Conservation (phyloP, 805 yeast genomes). For the Sungouiozyma ichnusensis region DNA sequence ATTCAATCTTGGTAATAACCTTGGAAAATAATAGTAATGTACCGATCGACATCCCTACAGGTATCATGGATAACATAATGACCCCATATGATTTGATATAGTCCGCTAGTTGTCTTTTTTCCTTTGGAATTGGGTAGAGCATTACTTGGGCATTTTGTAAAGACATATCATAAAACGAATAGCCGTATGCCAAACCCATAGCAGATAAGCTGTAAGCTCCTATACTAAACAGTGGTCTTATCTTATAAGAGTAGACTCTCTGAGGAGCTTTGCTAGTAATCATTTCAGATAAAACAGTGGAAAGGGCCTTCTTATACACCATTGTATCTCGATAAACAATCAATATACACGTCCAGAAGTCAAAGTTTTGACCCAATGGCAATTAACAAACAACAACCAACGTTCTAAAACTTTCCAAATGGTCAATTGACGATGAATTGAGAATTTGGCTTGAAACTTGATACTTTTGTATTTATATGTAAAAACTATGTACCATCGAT, state of each 20-base stretch:
- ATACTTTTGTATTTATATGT: no score
- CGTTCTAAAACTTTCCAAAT: no score
- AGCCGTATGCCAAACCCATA: conserved; percentile 21
- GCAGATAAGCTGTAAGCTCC: conserved; percentile 13
- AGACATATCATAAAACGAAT: conserved; percentile 22
- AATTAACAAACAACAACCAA: no score
- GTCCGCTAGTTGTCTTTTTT: conserved; percentile 10
- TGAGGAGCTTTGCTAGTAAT: conserved; percentile 5
- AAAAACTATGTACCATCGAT: no score
- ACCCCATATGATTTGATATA: conserved; percentile 18
- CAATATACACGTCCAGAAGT: neutral
- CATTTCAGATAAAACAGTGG: conserved; percentile 3
- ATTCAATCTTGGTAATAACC: conserved; percentile 19
- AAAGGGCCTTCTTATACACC: neutral
- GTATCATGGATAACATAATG: conserved; percentile 17
- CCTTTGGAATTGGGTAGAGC: conserved; percentile 7
- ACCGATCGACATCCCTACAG: conserved; percentile 18
- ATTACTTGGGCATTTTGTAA: conserved; percentile 12
- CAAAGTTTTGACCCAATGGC: no score
- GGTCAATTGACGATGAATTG: no score
- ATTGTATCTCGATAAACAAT: neutral
- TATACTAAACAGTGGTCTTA: conserved; percentile 4
- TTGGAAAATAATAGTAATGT: conserved; percentile 19
- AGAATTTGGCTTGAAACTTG: no score
- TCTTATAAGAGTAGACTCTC: conserved; percentile 5